Percentiles rank a stretch among this genome's conserved stretches.
Evolutionary conservation across 2,329 filamentous ascomycete genomes (phyloP).

Genomic region (Malbranchea zuffiana): DNA sequence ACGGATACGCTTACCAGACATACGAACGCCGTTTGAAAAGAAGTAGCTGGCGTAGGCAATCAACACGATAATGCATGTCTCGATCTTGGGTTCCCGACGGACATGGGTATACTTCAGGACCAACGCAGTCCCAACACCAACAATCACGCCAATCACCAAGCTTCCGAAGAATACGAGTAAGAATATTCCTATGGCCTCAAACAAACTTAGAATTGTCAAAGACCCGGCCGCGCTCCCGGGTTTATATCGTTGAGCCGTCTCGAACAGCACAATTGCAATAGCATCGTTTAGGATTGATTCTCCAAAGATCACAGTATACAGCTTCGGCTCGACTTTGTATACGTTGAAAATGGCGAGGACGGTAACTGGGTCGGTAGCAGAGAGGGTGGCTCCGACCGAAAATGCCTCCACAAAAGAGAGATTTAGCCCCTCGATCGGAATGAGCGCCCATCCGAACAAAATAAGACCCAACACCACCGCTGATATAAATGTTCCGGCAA

Average conservation of each 20-base stretch:
- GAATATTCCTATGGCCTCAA: constrained; percentile 90
- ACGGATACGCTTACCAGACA: constrained; percentile 62
- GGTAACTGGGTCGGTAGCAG: constrained; percentile 92
- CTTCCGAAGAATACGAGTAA: constrained; percentile 93
- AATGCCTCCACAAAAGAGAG: constrained; percentile 94
- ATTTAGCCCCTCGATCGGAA: constrained; percentile 73
- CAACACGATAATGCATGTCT: constrained; percentile 86
- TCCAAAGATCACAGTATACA: constrained; percentile 97
- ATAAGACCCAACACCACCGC: constrained; percentile 87
- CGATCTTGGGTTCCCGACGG: constrained; percentile 84
- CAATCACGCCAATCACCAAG: constrained; percentile 73
- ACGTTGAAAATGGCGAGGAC: constrained; percentile 98
- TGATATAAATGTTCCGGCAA: constrained; percentile 92
- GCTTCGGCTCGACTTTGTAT: constrained; percentile 96
- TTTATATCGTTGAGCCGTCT: constrained; percentile 89
- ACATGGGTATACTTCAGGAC: constrained; percentile 92
- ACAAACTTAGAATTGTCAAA: constrained; percentile 67
- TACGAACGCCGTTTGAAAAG: constrained; percentile 87
- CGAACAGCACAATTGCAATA: constrained; percentile 95
- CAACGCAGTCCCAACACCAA: constrained; percentile 78
- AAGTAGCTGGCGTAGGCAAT: constrained; percentile 97
- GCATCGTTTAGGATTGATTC: constrained; percentile 98
- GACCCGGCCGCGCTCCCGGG: constrained; percentile 57
- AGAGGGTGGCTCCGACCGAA: constrained; percentile 89
- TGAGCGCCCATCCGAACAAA: constrained; percentile 75